phyloP scores from a whole-genome alignment of 2,329 filamentous ascomycete genomes.

The Fusarium tanahbumbuense region DNA sequence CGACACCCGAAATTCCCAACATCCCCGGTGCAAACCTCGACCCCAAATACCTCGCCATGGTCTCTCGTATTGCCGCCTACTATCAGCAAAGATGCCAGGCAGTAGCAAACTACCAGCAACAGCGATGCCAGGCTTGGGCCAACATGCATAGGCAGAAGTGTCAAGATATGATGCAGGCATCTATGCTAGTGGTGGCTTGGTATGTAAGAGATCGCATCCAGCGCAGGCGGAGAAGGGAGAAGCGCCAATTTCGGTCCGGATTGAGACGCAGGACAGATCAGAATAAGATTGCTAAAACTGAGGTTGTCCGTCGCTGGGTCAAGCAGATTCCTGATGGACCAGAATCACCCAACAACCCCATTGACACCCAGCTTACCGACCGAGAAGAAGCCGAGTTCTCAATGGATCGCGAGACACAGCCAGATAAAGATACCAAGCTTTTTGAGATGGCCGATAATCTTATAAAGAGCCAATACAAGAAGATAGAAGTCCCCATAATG shows the following conservation, averaged over 20 bases:
- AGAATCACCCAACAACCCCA: slow-evolving; percentile 48
- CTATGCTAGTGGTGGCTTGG: slow-evolving; percentile 63
- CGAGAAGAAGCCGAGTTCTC: slow-evolving; percentile 56
- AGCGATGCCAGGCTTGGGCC: slow-evolving; percentile 61
- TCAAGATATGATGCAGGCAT: slow-evolving; percentile 62
- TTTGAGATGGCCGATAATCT: slow-evolving; percentile 60
- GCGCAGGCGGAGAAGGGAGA: slow-evolving; percentile 55
- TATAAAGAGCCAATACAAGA: slow-evolving; percentile 60
- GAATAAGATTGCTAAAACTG: slow-evolving; percentile 54
- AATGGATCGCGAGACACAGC: slow-evolving; percentile 54
- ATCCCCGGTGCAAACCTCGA: slow-evolving; percentile 50
- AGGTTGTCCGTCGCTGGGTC: slow-evolving; percentile 58
- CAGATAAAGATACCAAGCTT: slow-evolving; percentile 58
- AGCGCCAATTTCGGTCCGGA: slow-evolving; percentile 56
- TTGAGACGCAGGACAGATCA: slow-evolving; percentile 51
- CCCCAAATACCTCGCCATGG: slow-evolving; percentile 59
- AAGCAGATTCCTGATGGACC: slow-evolving; percentile 53
- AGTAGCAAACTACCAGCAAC: slow-evolving; percentile 60
- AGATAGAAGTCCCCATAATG: slow-evolving; percentile 60
- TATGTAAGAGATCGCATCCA: slow-evolving; percentile 61
- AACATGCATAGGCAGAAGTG: slow-evolving; percentile 59
- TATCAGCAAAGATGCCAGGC: slow-evolving; percentile 63
- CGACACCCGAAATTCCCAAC: slow-evolving; percentile 40
- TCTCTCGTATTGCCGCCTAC: slow-evolving; percentile 60
- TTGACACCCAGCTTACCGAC: slow-evolving; percentile 48